Base-by-base conservation (phyloP, 2,329 filamentous ascomycete genomes). In the Akanthomyces dipterigenus region DNA sequence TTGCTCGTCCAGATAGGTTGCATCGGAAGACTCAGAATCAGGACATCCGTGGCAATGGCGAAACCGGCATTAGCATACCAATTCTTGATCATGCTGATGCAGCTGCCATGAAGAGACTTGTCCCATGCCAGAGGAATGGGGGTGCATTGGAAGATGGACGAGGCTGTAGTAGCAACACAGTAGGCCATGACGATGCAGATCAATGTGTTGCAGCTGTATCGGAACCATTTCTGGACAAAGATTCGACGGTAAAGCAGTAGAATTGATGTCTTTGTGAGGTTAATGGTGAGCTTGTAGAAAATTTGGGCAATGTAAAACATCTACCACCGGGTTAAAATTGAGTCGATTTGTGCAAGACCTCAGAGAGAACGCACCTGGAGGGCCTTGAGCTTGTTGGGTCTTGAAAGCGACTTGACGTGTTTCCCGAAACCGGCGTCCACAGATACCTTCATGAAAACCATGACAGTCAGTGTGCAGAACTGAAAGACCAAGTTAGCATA, bases 241-340 rank as follows among this genome's bases (percentile, higher is more conserved):
- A 83, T 81, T 28, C 80, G 78, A 24, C 81, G 78, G 65, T 83
- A 85, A 20, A 84, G 74, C 3, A 82, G 70, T 7, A 83, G 68
- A 56, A 83, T 80, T 3, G 81, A 82, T 1, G 76, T 69, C 65
- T 84, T 84, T 2, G 79, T 82, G 36, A 82, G 70, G 66, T 80
- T 81, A 62, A 83, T 78, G 46, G 78, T 78, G 64, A 81, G 69
- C 65, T 83, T 83, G 70, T 84, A 84, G 62, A 80, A 78, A 56
- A 80, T 76, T 64, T 83, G 80, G 3, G 78, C 75, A 28, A 80
- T 68, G 63, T 78, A 82, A 67, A 82, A 83, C 22, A 77, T 67
- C 80, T 82, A 42, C 9, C 3, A 1, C 11, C 18, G 24, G 5
- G 38, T 40, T n/a, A 57, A 31, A 18, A 20, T 12, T 5, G n/a